Percentiles rank a stretch among this genome's conserved stretches.
Evolutionary conservation across 1,139 yeast genomes (phyloP).

Genomic region (Pichia sp.): DNA sequence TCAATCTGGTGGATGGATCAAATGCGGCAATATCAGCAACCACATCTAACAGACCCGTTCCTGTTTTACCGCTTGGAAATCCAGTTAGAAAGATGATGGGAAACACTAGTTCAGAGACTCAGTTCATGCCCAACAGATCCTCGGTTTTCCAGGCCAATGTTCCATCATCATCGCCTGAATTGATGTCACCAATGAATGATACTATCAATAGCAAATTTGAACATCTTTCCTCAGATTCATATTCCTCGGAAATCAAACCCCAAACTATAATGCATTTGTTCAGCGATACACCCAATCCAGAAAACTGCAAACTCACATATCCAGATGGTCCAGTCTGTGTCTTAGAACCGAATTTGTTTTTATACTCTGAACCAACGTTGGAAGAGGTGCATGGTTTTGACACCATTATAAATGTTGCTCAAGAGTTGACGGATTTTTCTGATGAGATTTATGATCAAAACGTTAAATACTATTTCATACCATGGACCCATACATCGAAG

Average conservation of each 20-base stretch:
- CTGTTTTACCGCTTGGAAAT: no score
- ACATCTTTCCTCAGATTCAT: not conserved
- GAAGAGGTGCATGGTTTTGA: constrained; percentile 54
- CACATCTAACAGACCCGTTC: no score
- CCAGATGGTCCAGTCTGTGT: constrained; percentile 80
- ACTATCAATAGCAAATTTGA: no score
- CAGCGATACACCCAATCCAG: constrained; percentile 9
- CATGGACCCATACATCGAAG: constrained; percentile 82
- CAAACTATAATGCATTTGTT: constrained; percentile 17
- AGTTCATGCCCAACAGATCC: no score
- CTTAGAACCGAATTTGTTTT: constrained; percentile 40
- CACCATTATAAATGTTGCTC: constrained; percentile 80
- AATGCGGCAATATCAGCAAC: no score
- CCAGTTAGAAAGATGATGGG: not conserved
- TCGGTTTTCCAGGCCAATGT: not conserved
- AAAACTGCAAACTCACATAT: constrained; percentile 42
- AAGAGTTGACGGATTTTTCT: constrained; percentile 47
- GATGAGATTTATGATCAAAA: constrained; percentile 10
- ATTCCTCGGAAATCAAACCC: constrained; percentile 15
- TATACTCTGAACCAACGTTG: constrained; percentile 51
- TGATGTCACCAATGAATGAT: not conserved
- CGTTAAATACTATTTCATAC: constrained; percentile 58
- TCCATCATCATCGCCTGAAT: constrained; percentile 3
- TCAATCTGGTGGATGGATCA: no score
- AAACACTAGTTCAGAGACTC: no score